Percentiles rank a stretch among this genome's conserved stretches.
These are phyloP conservation scores for Prunus padus DNA, from an alignment of 306 rosid species.

Conservation along the genomic window DNA sequence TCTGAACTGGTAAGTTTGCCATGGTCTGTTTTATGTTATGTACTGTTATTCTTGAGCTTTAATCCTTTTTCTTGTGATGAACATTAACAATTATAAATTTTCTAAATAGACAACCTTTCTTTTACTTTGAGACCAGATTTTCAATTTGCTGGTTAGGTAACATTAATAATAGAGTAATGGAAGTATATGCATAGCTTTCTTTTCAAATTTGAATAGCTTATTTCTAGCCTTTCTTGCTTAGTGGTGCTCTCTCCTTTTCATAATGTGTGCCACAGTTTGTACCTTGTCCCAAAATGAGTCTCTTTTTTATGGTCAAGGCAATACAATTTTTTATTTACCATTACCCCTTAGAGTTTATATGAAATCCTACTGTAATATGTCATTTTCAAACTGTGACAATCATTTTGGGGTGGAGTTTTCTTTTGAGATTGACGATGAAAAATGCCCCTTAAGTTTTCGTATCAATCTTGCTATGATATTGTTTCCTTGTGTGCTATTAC, in stretches of 20 bases:
- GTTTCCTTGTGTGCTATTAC: neutral
- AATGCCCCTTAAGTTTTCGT: neutral
- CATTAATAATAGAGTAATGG: neutral
- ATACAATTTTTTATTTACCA: too few species aligned
- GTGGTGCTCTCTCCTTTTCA: neutral
- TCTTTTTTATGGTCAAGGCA: neutral
- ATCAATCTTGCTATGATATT: neutral
- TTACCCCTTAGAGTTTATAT: neutral
- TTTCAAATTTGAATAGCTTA: neutral
- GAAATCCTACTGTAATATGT: neutral
- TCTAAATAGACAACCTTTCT: too few species aligned
- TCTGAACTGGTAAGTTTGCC: constrained; percentile 75
- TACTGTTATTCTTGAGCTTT: neutral
- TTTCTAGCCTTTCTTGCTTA: neutral
- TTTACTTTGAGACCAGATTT: neutral
- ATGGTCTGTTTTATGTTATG: neutral
- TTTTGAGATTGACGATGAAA: neutral
- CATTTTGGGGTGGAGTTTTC: neutral
- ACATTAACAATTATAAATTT: neutral
- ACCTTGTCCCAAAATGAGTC: neutral
- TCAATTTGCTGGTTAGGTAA: neutral
- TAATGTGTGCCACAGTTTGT: neutral
- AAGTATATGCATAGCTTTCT: neutral
- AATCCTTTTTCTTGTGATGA: constrained; percentile 3
- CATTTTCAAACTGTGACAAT: neutral